These are phyloP conservation scores for Coemansia sp. DNA, from an alignment of 192 early-diverging fungal species.

Conservation along the genomic window DNA sequence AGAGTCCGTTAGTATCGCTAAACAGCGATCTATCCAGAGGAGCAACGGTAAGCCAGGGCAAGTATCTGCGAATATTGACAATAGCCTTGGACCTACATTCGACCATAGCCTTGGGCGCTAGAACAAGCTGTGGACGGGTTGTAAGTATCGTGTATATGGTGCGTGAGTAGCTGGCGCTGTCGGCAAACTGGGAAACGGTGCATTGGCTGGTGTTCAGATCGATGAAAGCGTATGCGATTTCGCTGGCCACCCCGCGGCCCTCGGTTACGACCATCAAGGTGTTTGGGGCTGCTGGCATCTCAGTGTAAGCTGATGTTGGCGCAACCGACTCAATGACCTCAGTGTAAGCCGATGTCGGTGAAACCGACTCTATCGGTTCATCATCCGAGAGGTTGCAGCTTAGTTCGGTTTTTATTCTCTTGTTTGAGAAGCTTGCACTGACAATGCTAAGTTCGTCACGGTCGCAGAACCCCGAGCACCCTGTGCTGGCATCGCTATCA, in stretches of 20 bases:
- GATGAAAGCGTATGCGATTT: slow-evolving; percentile 49
- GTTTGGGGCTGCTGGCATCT: slow-evolving; percentile 16
- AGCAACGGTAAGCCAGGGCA: slow-evolving; percentile 40
- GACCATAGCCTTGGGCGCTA: slow-evolving; percentile 41
- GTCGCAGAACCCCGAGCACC: slow-evolving; percentile 9
- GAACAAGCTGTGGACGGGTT: slow-evolving; percentile 31
- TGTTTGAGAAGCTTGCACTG: neutral
- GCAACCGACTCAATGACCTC: slow-evolving; percentile 21
- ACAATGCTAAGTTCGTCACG: slow-evolving; percentile 13
- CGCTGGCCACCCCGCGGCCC: slow-evolving; percentile 45
- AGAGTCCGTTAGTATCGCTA: slow-evolving; percentile 31
- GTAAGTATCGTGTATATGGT: slow-evolving; percentile 45
- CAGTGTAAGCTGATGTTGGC: slow-evolving; percentile 41
- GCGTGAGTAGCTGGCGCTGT: slow-evolving; percentile 50
- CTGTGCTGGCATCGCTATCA: slow-evolving; percentile 7
- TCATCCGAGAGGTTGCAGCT: neutral
- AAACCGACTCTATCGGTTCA: slow-evolving; percentile 21
- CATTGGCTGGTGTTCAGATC: slow-evolving; percentile 34
- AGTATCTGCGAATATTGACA: slow-evolving; percentile 44
- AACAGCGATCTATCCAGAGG: slow-evolving; percentile 34
- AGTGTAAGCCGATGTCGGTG: slow-evolving; percentile 41
- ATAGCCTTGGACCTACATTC: slow-evolving; percentile 51
- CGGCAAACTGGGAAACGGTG: slow-evolving; percentile 45
- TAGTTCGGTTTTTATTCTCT: slow-evolving; percentile 17
- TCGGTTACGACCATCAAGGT: slow-evolving; percentile 44